Base-by-base conservation (phyloP, 78 protist genomes). In the Speleostelium caveatum region DNA sequence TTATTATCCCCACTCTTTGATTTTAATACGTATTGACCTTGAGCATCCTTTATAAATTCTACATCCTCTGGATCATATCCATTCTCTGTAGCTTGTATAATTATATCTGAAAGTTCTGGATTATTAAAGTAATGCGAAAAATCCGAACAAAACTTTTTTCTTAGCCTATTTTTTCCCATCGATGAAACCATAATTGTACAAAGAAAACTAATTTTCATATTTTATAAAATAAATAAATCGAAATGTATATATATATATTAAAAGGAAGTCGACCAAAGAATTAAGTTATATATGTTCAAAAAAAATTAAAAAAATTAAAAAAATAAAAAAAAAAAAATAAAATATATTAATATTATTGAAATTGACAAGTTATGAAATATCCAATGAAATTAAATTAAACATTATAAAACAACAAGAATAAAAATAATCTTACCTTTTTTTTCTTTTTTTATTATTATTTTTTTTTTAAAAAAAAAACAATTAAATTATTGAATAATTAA, bases 101-200 rank as follows among this genome's bases (percentile, higher is more conserved):
- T 83, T 16, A 83, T 60, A 69, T 83, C 91, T 59, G 91, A 83
- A 26, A 83, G 38, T 35, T 83, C 91, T 41, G 75, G 79, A 69
- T 83, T 83, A 83, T 83, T 83, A 58, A 83, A 83, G 60, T 83
- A 83, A 60, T 83, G 51, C 59, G 91, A 60, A 69, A 83, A 83
- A 33, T 83, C 91, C 16, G 77, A 83, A 32, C 53, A 16, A 55
- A 55, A 83, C 38, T 71, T 83, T 65, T 83, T 73, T 36, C 67
- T 69, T 55, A 83, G 49, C 66, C 35, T 63, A 66, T 78, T 78
- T 22, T 78, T 78, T 65, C 87, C 87, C 2, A 72, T 56, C 41
- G 55, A 53, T 24, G 75, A 41, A 24, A 78, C 87, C 87, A 78
- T 78, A 66, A n/a, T 68, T 68, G 21, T 19, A 38, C 17, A 24